phyloP scores from a whole-genome alignment of 768 basidiomycete genomes.

The Sistotremastrum niveocremeum region DNA sequence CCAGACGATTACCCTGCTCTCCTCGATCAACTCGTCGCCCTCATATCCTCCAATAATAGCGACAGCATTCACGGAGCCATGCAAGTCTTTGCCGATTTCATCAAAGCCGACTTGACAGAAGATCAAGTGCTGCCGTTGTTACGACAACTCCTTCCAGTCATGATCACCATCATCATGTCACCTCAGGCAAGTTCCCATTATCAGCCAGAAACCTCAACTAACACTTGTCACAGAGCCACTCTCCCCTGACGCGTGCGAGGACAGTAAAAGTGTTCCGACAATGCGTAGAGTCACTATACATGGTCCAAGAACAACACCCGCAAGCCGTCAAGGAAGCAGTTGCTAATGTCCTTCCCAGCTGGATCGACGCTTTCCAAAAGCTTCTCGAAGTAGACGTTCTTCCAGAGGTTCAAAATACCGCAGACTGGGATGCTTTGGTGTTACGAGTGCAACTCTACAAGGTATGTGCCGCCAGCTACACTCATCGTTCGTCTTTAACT shows the following conservation, averaged over 20 bases:
- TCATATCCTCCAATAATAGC: slow-evolving; percentile 61
- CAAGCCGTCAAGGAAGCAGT: slow-evolving; percentile 75
- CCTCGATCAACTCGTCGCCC: slow-evolving; percentile 56
- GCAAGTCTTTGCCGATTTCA: slow-evolving; percentile 91
- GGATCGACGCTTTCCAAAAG: slow-evolving; percentile 83
- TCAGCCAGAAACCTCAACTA: slow-evolving; percentile 2
- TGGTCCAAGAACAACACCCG: slow-evolving; percentile 90
- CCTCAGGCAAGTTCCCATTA: slow-evolving; percentile 36
- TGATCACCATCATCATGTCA: slow-evolving; percentile 68
- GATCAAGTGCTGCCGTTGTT: slow-evolving; percentile 90
- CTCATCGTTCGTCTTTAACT: background rate
- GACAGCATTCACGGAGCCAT: slow-evolving; percentile 88
- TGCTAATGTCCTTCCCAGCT: slow-evolving; percentile 68
- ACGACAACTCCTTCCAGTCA: slow-evolving; percentile 75
- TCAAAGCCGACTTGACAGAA: slow-evolving; percentile 83
- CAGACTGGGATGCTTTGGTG: slow-evolving; percentile 71
- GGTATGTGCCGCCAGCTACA: slow-evolving; percentile 26
- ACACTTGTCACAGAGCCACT: slow-evolving; percentile 36
- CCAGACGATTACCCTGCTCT: slow-evolving; percentile 92
- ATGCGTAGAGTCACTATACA: slow-evolving; percentile 79
- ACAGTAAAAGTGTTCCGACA: slow-evolving; percentile 84
- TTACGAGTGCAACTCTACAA: slow-evolving; percentile 78
- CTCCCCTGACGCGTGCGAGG: slow-evolving; percentile 69
- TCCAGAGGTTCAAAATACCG: slow-evolving; percentile 40
- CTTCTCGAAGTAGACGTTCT: slow-evolving; percentile 53